Conservation (phyloP, 345 rosid species). For the Gossypium longicalyx region DNA sequence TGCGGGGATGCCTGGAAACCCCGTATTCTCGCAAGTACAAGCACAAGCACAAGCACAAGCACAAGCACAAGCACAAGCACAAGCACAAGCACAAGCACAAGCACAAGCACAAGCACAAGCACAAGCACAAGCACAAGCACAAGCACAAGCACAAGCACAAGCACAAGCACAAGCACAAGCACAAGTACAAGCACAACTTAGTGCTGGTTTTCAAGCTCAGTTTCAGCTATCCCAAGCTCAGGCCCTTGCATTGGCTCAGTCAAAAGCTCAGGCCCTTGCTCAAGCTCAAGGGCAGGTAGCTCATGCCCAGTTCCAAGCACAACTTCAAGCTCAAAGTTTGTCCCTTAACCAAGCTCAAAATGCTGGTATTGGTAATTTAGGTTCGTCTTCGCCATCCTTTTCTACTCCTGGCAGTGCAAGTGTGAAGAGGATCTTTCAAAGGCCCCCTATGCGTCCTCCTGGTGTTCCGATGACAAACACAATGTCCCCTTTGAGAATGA, state of each 20-base stretch:
- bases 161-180: slow-evolving; percentile 25
- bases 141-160: slow-evolving; percentile 25
- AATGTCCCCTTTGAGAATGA: slow-evolving; percentile 63
- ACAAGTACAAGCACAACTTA: slow-evolving; percentile 26
- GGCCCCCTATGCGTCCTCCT: slow-evolving; percentile 75
- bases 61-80: slow-evolving; percentile 33
- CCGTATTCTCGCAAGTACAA: slow-evolving; percentile 22
- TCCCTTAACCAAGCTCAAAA: slow-evolving; percentile 53
- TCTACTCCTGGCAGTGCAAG: slow-evolving; percentile 20
- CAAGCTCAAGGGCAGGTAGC: slow-evolving; percentile 29
- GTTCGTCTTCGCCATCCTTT: slow-evolving; percentile 65
- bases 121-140: slow-evolving; percentile 28
- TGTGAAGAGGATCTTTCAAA: slow-evolving; percentile 62
- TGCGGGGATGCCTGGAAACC: slow-evolving; percentile 3
- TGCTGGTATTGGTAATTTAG: slow-evolving; percentile 52
- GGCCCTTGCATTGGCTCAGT: slow-evolving; percentile 34
- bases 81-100: slow-evolving; percentile 29
- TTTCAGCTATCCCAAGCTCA: slow-evolving; percentile 14
- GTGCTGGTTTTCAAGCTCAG: slow-evolving; percentile 45
- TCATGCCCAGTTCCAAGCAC: slow-evolving; percentile 84
- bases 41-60: slow-evolving; percentile 21
- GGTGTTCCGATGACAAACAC: slow-evolving; percentile 52
- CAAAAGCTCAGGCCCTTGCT: slow-evolving; percentile 1
- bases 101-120: slow-evolving; percentile 24
- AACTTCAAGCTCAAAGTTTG: slow-evolving; percentile 63